Base-by-base conservation (phyloP, 495 filamentous ascomycete genomes). In the Xylaria palmicola region DNA sequence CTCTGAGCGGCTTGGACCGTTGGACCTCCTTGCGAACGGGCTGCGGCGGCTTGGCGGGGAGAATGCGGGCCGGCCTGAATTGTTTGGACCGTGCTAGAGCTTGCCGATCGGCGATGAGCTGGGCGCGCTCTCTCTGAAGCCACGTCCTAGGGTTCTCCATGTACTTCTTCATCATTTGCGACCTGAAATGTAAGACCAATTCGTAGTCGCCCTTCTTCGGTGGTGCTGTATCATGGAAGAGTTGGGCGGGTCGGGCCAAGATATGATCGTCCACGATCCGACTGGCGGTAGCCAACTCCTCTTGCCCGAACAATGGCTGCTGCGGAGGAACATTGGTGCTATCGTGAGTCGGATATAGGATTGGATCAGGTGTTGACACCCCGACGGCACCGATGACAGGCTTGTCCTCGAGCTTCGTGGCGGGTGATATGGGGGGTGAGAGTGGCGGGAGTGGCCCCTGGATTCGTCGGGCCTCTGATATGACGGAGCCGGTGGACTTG, bases 351-450 rank as follows among this genome's bases (percentile, higher is more conserved):
- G 79, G 76, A 60, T 75, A 79, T 51, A 79, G 69, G 39, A 83
- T 81, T 62, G 80, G 79, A 64, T 80, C 65, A 39, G 67, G 61
- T 47, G 74, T 57, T 0, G 70, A 43, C 43, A 63, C 62, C 50
- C 56, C 41, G 27, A 53, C 55, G 17, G 9, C 50, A 53, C 52
- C 61, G 44, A 59, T 45, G 34, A 39, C 47, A 17, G n/a, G n/a
- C n/a, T 81, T 62, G 36, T 71, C 62, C 34, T 64, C 64, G 4
- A 34, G 29, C 55, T 82, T 82, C 24, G 77, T 78, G 53, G 82
- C 84, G 12, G 89, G 89, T 24, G 89, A 91, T 39, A 89, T 82
- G 7, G 89, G 89, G 65, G 89, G 89, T 40, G 89, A 91, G 32
- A 88, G 82, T 27, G 87, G 76, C 12, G 82, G 76, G 17, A 34